A percentile compares a stretch with the other conserved stretches of the same genome.
Conservation (phyloP, 208 protist genomes). For the Trypanosoma conorhini region DNA sequence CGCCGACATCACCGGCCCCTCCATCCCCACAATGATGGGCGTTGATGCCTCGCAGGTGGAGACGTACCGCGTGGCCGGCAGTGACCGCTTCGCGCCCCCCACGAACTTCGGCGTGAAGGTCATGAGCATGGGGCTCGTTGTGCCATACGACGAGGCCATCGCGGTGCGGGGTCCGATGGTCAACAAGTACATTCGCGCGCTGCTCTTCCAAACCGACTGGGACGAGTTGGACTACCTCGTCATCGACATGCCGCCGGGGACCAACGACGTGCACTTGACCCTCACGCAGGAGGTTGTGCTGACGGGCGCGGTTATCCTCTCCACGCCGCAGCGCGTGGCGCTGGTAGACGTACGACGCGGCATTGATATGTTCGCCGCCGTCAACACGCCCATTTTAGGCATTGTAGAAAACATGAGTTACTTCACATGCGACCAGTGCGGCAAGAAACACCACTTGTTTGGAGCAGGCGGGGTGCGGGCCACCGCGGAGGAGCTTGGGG, state of each 20-base stretch:
- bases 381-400: constrained; percentile 95
- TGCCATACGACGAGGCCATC: constrained; percentile 88
- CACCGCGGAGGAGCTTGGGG: constrained; percentile 82
- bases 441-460: constrained; percentile 91
- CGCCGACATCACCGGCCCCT: constrained; percentile 92
- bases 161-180: constrained; percentile 92
- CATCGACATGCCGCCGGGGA: constrained; percentile 94
- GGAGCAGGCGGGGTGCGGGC: constrained; percentile 87
- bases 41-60: constrained; percentile 81
- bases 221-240: constrained; percentile 93
- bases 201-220: constrained; percentile 92
- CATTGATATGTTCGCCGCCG: constrained; percentile 96
- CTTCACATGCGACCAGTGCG: constrained; percentile 94
- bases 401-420: constrained; percentile 98
- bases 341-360: constrained; percentile 90
- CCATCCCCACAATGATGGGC: constrained; percentile 87
- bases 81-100: constrained; percentile 80
- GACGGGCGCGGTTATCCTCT: constrained; percentile 96
- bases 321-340: constrained; percentile 96
- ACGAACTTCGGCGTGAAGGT: constrained; percentile 92
- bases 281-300: constrained; percentile 88
- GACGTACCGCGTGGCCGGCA: constrained; percentile 82
- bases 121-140: constrained; percentile 92
- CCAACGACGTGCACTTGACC: constrained; percentile 92
- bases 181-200: constrained; percentile 87